phyloP scores from a whole-genome alignment of 2,329 filamentous ascomycete genomes.

The Pestalotiopsis fici region DNA sequence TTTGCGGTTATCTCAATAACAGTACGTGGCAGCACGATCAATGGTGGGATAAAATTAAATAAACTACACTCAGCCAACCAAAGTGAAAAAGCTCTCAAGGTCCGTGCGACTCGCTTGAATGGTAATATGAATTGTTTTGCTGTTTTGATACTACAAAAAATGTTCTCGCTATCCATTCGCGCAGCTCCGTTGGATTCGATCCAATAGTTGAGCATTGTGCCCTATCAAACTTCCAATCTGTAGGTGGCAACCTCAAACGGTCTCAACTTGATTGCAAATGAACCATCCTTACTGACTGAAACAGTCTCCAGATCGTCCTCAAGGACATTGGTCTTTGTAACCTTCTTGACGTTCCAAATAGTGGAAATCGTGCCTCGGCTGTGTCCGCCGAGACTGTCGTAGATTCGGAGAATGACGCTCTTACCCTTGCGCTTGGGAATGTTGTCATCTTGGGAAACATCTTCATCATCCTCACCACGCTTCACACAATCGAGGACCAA shows the following conservation, averaged over 20 bases:
- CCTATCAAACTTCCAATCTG: conserved; percentile 53
- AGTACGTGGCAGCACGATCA: no score
- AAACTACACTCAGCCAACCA: no score
- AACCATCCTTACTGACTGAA: conserved; percentile 44
- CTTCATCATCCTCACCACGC: conserved; percentile 85
- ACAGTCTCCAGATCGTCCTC: conserved; percentile 82
- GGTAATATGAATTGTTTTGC: neutral
- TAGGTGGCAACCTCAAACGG: conserved; percentile 87
- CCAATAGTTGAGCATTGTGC: neutral
- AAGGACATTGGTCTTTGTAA: conserved; percentile 81
- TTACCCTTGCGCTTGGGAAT: conserved; percentile 68
- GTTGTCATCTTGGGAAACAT: conserved; percentile 61
- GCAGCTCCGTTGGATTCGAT: neutral
- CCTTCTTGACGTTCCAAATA: conserved; percentile 70
- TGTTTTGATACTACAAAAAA: neutral
- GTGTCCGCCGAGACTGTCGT: conserved; percentile 84
- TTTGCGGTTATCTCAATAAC: no score
- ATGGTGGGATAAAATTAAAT: no score
- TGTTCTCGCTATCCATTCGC: neutral
- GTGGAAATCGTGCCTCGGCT: conserved; percentile 71
- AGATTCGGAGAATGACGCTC: conserved; percentile 82
- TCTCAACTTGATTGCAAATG: conserved; percentile 66
- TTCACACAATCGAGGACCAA: conserved; percentile 89
- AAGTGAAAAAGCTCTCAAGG: no score
- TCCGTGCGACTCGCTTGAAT: neutral